phyloP scores from a whole-genome alignment of 2,329 filamentous ascomycete genomes.

The Colletotrichum higginsianum region DNA sequence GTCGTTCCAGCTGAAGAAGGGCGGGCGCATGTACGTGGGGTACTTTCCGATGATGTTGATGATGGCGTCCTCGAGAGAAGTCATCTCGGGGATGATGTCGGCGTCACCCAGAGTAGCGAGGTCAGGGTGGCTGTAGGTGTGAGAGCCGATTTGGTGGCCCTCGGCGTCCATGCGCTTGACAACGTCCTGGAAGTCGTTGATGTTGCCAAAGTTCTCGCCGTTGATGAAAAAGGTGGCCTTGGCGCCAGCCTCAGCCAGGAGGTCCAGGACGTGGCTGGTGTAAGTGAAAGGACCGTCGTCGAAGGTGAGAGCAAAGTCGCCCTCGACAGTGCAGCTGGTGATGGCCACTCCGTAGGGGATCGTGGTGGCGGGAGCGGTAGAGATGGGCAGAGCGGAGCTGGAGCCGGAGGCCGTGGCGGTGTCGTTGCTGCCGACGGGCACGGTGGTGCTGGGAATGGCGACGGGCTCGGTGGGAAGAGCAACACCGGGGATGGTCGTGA shows the following conservation, averaged over 20 bases:
- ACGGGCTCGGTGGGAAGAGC: slow-evolving; percentile 33
- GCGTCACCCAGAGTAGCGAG: slow-evolving; percentile 54
- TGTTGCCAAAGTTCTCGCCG: slow-evolving; percentile 58
- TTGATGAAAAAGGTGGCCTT: slow-evolving; percentile 61
- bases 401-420: slow-evolving; percentile 14
- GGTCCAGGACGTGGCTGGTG: slow-evolving; percentile 59
- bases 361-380: slow-evolving; percentile 51
- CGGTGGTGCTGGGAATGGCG: slow-evolving; percentile 30
- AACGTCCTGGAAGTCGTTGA: slow-evolving; percentile 56
- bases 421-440: slow-evolving; percentile 36
- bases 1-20: slow-evolving; percentile 51
- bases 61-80: slow-evolving; percentile 62
- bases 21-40: slow-evolving; percentile 62
- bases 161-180: slow-evolving; percentile 58
- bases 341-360: slow-evolving; percentile 53
- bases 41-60: slow-evolving; percentile 59
- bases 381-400: slow-evolving; percentile 40
- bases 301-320: slow-evolving; percentile 61
- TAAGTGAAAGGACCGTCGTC: slow-evolving; percentile 63
- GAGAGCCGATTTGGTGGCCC: slow-evolving; percentile 60
- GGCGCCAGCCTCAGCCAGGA: slow-evolving; percentile 50
- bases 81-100: slow-evolving; percentile 56
- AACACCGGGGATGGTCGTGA: slow-evolving; percentile 29
- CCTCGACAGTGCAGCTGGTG: slow-evolving; percentile 51
- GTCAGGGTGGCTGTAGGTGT: slow-evolving; percentile 60